phyloP scores from a whole-genome alignment of 2,329 filamentous ascomycete species.

The Dactylonectria macrodidyma region DNA sequence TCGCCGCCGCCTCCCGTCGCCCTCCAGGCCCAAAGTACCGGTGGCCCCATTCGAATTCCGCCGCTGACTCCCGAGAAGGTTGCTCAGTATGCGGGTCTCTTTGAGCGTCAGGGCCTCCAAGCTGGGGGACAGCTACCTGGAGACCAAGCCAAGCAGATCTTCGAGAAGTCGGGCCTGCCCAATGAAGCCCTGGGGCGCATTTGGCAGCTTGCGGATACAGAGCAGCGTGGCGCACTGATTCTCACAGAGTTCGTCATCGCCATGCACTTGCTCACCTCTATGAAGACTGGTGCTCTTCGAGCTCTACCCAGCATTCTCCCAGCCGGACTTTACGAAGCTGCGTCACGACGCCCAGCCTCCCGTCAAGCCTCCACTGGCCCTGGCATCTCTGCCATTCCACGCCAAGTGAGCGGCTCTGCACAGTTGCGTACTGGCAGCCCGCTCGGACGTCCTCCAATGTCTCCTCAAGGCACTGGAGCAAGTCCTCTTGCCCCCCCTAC shows the following conservation, averaged over 20 bases:
- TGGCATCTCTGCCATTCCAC: conserved; percentile 78
- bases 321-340: conserved; percentile 90
- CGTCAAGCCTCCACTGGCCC: conserved; percentile 67
- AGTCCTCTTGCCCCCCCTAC: conserved; percentile 62
- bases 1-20: conserved; percentile 65
- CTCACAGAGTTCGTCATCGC: conserved; percentile 96
- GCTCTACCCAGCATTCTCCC: conserved; percentile 86
- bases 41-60: conserved; percentile 86
- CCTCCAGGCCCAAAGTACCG: conserved; percentile 71
- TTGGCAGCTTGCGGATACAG: conserved; percentile 95
- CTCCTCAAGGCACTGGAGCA: conserved; percentile 57
- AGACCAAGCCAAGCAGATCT: conserved; percentile 92
- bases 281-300: conserved; percentile 86
- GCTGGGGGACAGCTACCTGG: conserved; percentile 79
- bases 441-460: conserved; percentile 65
- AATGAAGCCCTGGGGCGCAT: conserved; percentile 95
- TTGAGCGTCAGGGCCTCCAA: conserved; percentile 88
- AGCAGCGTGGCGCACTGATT: conserved; percentile 89
- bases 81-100: conserved; percentile 88
- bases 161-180: conserved; percentile 90
- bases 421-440: conserved; percentile 75
- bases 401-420: conserved; percentile 83
- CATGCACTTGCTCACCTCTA: conserved; percentile 96
- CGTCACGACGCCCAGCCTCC: conserved; percentile 73
- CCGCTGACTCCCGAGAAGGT: conserved; percentile 91